Percentiles rank a stretch among this genome's conserved stretches.
Conservation (phyloP, 2,329 filamentous ascomycete genomes). For the Venturiaceae sp. region DNA sequence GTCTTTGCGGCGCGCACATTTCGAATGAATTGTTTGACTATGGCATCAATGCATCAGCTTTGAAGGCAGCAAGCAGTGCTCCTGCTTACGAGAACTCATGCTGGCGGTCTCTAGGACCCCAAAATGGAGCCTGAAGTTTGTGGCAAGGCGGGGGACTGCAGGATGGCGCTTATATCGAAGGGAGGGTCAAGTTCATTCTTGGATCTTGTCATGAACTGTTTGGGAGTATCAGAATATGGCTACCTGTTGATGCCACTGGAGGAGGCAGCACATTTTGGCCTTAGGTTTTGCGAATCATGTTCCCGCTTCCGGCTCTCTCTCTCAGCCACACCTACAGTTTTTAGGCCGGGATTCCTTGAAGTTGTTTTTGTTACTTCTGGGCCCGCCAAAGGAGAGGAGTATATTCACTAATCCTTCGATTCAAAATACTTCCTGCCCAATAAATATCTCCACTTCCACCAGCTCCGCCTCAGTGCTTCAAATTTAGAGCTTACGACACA, state of each 20-base stretch:
- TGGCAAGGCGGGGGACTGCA: not conserved
- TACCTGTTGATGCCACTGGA: not conserved
- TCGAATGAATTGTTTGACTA: slow-evolving; percentile 99
- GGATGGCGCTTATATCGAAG: not conserved
- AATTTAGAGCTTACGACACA: not conserved
- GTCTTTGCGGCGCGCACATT: slow-evolving; percentile 98
- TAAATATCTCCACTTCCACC: not conserved
- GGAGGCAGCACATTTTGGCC: not conserved
- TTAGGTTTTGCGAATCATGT: not conserved
- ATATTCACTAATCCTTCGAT: too few species aligned
- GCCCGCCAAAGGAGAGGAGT: not conserved
- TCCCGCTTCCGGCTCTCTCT: not conserved
- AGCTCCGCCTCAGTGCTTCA: not conserved
- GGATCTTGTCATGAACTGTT: not conserved
- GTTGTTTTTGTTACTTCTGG: not conserved
- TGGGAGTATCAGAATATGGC: not conserved
- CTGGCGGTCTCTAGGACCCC: slow-evolving; percentile 40
- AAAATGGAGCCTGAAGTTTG: slow-evolving; percentile 18
- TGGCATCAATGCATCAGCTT: slow-evolving; percentile 9
- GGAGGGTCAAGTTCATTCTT: not conserved
- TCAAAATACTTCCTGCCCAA: too few species aligned
- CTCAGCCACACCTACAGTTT: not conserved
- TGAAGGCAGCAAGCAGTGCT: not conserved
- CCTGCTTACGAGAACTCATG: slow-evolving; percentile 28
- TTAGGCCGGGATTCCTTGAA: not conserved